These are phyloP conservation scores for Apiospora marii DNA, from an alignment of 2,329 filamentous ascomycete species.

Conservation along the genomic window DNA sequence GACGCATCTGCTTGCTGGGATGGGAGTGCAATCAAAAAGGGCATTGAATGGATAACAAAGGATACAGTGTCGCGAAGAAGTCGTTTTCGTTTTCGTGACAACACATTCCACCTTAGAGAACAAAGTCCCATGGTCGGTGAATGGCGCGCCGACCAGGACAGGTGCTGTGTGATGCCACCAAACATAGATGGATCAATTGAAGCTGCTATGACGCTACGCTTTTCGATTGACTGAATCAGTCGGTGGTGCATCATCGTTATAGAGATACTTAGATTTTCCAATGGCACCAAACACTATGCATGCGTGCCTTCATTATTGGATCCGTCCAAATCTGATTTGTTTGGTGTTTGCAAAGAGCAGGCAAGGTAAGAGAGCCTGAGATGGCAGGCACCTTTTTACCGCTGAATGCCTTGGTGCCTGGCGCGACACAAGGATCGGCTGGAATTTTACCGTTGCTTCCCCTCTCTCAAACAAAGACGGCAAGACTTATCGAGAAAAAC, in stretches of 20 bases:
- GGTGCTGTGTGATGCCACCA: neutral
- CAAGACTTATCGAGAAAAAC: neutral
- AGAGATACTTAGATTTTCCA: neutral
- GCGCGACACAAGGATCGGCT: conserved; percentile 6
- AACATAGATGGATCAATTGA: neutral
- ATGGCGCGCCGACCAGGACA: neutral
- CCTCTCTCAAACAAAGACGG: neutral
- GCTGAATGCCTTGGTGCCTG: neutral
- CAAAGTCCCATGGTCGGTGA: neutral
- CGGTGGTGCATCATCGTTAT: neutral
- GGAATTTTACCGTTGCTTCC: neutral
- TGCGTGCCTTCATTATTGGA: neutral
- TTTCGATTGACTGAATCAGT: neutral
- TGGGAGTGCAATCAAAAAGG: neutral
- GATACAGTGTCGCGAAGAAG: neutral
- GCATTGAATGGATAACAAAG: neutral
- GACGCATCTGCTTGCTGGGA: neutral
- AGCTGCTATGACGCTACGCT: neutral
- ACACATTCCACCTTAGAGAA: neutral
- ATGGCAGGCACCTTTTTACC: conserved; percentile 7
- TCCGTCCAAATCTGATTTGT: too few species aligned
- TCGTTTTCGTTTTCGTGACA: neutral
- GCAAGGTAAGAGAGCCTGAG: neutral
- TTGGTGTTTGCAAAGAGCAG: neutral
- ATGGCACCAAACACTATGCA: neutral